Percentiles rank a stretch among this genome's conserved stretches.
Evolutionary conservation across 2,329 filamentous ascomycete genomes (phyloP).

Genomic region (Neonectria coccinea): DNA sequence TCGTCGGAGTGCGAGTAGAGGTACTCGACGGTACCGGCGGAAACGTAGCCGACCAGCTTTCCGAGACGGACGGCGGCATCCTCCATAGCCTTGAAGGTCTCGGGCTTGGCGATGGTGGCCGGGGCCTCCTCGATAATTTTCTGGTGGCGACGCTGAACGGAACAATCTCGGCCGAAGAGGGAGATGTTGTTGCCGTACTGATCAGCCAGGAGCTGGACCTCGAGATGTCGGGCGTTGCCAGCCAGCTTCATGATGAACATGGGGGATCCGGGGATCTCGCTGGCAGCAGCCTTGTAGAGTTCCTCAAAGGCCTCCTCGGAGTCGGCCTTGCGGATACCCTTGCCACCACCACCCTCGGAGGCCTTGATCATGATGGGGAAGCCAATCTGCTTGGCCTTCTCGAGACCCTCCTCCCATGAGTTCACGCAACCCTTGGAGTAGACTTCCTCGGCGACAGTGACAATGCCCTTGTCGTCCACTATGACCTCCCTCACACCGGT

Average conservation of each 20-base stretch:
- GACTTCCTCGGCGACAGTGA: slow-evolving; percentile 87
- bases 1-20: slow-evolving; percentile 97
- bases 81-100: slow-evolving; percentile 96
- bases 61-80: slow-evolving; percentile 94
- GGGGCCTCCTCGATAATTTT: slow-evolving; percentile 99
- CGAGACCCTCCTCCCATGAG: slow-evolving; percentile 89
- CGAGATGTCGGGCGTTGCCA: slow-evolving; percentile 94
- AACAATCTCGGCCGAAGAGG: slow-evolving; percentile 97
- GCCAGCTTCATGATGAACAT: slow-evolving; percentile 99
- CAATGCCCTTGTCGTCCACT: slow-evolving; percentile 85
- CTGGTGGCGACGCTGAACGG: slow-evolving; percentile 96
- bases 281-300: slow-evolving; percentile 95
- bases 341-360: slow-evolving; percentile 98
- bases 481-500: slow-evolving; percentile 86
- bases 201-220: slow-evolving; percentile 96
- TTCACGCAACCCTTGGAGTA: slow-evolving; percentile 93
- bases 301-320: slow-evolving; percentile 85
- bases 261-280: slow-evolving; percentile 96
- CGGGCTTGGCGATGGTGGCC: slow-evolving; percentile 90
- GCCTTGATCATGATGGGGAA: slow-evolving; percentile 99
- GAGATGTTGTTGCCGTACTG: slow-evolving; percentile 99
- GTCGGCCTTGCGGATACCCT: slow-evolving; percentile 97
- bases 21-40: slow-evolving; percentile 98
- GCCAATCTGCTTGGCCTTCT: slow-evolving; percentile 88
- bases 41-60: slow-evolving; percentile 96